Evolutionary conservation across 805 yeast genomes (phyloP).

Genomic region (Metschnikowia arizonensis): DNA sequence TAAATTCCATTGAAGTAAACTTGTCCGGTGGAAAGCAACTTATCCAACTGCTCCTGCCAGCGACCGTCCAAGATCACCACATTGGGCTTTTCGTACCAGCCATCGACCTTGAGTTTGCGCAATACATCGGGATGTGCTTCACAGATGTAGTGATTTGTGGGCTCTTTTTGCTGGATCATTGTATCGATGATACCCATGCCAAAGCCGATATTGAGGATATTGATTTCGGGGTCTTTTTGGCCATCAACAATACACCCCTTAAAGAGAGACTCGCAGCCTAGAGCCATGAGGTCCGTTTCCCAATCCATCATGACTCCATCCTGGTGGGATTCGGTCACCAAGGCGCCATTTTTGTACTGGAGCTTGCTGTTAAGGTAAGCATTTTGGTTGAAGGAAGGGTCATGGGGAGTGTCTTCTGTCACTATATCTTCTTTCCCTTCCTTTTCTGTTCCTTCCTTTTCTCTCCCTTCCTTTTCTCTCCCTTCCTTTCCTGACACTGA

Average conservation of each 20-base stretch:
- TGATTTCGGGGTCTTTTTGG: constrained; percentile 36
- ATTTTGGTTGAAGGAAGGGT: constrained; percentile 62
- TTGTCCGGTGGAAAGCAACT: constrained; percentile 55
- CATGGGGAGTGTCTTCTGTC: constrained; percentile 9
- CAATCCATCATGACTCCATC: constrained; percentile 99
- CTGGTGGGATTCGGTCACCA: constrained; percentile 64
- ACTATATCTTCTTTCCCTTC: not conserved
- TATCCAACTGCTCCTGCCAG: constrained; percentile 83
- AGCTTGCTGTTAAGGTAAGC: constrained; percentile 64
- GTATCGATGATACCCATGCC: constrained; percentile 96
- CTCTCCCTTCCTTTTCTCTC: too few species aligned
- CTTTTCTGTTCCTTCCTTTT: constrained; percentile 5
- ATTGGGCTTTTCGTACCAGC: constrained; percentile 74
- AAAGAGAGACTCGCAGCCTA: constrained; percentile 75
- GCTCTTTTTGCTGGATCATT: constrained; percentile 50
- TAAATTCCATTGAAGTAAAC: constrained; percentile 86
- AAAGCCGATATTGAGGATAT: constrained; percentile 81
- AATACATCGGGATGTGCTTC: constrained; percentile 96
- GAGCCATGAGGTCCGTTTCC: constrained; percentile 79
- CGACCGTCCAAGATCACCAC: constrained; percentile 81
- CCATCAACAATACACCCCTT: constrained; percentile 32
- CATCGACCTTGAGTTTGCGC: constrained; percentile 59
- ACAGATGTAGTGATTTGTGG: constrained; percentile 76
- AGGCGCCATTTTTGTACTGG: constrained; percentile 62
- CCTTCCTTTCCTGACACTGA: not conserved